Base-by-base conservation (phyloP, 2,329 filamentous ascomycete species). In the Hyphodiscus sp. region DNA sequence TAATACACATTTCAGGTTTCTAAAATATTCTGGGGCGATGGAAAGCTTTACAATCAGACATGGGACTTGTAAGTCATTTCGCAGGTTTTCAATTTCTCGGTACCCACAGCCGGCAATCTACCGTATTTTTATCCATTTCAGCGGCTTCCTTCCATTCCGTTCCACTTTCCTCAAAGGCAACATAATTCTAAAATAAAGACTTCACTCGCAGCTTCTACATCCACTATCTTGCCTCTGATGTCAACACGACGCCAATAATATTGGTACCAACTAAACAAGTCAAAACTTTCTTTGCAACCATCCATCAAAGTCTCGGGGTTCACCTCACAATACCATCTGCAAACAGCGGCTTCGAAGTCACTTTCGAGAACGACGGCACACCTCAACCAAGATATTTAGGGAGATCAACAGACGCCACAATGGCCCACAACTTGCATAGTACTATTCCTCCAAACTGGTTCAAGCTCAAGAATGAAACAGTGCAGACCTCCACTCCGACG, bases 11-110 rank as follows among this genome's bases (percentile, higher is more conserved):
- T 38, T 38, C 41, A 65, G 60, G 62, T 65, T 33, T 52, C 45
- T 11, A 53, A 55, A n/a, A 23, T 18, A 0, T 77, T 80, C 67
- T 89, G 89, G 61, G 73, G 79, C 33, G 64, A 67, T 2, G 77
- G 71, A 26, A 73, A 89, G 48, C 74, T 87, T 58, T 80, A 79
- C 62, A 70, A 73, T 1, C 77, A 81, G 54, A 65, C 73, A 11
- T 96, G 91, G 91, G 83, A 92, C 58, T 72, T 95, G 88, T 94
- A 75, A 76, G 85, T 53, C 49, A 20, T 46, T 45, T 16, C 5
- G 1, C 46, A 19, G 46, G 11, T 41, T 44, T 33, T 6, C 7
- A 19, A 42, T 23, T 30, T 38, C 13, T 38, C 16, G 33, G 33
- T 38, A 26, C 8, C 23, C 8, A 8, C 8, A 26, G 23, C 8